Conservation (phyloP, 371 early-diverging fungal species). For the Fennellomyces sp. region DNA sequence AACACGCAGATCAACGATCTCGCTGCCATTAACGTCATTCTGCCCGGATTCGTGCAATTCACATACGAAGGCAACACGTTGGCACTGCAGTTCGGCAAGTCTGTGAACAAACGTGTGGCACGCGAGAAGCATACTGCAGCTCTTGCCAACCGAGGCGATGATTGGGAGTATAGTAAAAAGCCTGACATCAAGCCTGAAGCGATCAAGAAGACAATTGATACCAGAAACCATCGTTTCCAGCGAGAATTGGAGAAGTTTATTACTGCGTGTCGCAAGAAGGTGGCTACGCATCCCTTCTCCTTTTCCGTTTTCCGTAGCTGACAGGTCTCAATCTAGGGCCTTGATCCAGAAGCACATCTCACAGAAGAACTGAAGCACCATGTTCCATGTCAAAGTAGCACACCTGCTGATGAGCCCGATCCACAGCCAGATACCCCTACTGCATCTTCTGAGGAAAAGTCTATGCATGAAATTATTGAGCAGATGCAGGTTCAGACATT, state of each 20-base stretch:
- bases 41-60: constrained; percentile 35
- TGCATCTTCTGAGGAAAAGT: background rate
- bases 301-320: background rate
- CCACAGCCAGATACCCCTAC: background rate
- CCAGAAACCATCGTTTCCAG: constrained; percentile 28
- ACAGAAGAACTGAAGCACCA: background rate
- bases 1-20: constrained; percentile 30
- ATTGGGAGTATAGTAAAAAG: constrained; percentile 6
- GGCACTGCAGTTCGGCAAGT: constrained; percentile 29
- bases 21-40: constrained; percentile 36
- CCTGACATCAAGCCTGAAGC: constrained; percentile 26
- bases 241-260: constrained; percentile 23
- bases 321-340: background rate
- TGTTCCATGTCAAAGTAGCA: too few species aligned
- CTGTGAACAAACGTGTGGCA: constrained; percentile 13
- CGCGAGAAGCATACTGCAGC: constrained; percentile 20
- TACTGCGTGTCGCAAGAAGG: constrained; percentile 26
- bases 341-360: background rate
- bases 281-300: background rate
- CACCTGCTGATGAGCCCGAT: background rate
- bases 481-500: constrained; percentile 24
- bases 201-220: constrained; percentile 30
- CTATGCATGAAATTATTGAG: constrained; percentile 19
- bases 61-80: background rate
- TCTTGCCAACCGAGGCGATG: constrained; percentile 22